Base-by-base conservation (phyloP, 805 yeast species). In the Wickerhamiella nectarea region DNA sequence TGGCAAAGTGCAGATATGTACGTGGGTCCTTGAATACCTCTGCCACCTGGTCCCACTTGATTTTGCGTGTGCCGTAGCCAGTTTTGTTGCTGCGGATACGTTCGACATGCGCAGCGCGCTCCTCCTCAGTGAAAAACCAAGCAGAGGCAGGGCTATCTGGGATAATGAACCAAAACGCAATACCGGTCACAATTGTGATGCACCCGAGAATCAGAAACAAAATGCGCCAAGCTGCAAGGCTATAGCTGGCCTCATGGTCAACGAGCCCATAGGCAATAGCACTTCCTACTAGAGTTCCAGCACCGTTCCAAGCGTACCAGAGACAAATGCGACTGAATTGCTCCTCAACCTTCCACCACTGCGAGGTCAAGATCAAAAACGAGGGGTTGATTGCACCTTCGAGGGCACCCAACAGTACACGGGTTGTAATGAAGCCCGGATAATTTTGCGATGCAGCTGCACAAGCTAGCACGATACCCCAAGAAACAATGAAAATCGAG, bases 141-240 rank as follows among this genome's bases (percentile, higher is more conserved):
- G 61, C 61, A 11, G 51, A 45, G 15, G 64, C 61, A 34, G 84
- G 83, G 26, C 63, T 57, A 50, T 74, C 76, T 12, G 83, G 82
- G 40, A 79, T 54, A 56, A 72, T 73, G 43, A 72, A 49, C 36
- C 58, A 57, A 46, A 75, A 64, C 9, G 68, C 43, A 9, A 70
- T 42, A 5, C 80, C 81, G 12, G 74, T 52, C 9, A 69, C 53
- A 6, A 76, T 57, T 2, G 84, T 77, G 45, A 75, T 65, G 6
- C 66, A 56, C 12, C 91, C 93, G 34, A 73, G 68, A 24, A 78
- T 64, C 38, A 80, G 60, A 55, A 70, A 80, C 3, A 77, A 56
- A 11, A 74, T 56, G 53, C 71, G 75, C 87, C 87, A 81, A 3
- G 78, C 65, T 75, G 58, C 21, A 64, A 41, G 31, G 25, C 44